A percentile compares a stretch with the other conserved stretches of the same genome.
These are phyloP conservation scores for Fusarium stilboides DNA, from an alignment of 2,329 filamentous ascomycete genomes.

Conservation along the genomic window DNA sequence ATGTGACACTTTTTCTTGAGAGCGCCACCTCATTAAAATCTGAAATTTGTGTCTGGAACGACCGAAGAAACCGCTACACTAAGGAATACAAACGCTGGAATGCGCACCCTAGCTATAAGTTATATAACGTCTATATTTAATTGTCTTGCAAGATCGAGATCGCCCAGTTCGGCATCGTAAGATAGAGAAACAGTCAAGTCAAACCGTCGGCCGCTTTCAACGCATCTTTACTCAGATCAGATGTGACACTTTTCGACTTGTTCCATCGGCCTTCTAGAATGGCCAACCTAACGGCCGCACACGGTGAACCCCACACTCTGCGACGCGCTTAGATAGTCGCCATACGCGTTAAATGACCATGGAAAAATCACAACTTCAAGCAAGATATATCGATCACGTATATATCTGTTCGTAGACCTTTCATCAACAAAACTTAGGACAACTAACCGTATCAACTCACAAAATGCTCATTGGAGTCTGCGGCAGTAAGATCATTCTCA, in stretches of 20 bases:
- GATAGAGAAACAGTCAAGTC: slow-evolving; percentile 35
- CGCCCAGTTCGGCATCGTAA: slow-evolving; percentile 7
- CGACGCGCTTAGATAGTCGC: slow-evolving; percentile 41
- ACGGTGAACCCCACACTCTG: slow-evolving; percentile 38
- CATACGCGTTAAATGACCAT: slow-evolving; percentile 34
- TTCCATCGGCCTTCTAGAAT: slow-evolving; percentile 39
- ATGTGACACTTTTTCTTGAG: slow-evolving; percentile 23
- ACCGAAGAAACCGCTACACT: background rate
- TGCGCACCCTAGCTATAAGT: slow-evolving; percentile 13
- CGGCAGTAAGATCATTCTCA: slow-evolving; percentile 68
- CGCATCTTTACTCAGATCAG: background rate
- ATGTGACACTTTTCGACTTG: slow-evolving; percentile 1
- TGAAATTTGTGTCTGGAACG: slow-evolving; percentile 36
- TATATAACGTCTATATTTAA: slow-evolving; percentile 17
- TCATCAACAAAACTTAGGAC: background rate
- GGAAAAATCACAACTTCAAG: slow-evolving; percentile 17
- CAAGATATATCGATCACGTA: slow-evolving; percentile 10
- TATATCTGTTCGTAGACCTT: background rate
- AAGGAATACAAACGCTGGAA: slow-evolving; percentile 23
- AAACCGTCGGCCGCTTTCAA: slow-evolving; percentile 24
- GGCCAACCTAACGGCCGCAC: slow-evolving; percentile 7
- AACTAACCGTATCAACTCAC: background rate
- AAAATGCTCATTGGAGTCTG: slow-evolving; percentile 84
- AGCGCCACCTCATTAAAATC: slow-evolving; percentile 20
- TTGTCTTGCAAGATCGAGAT: slow-evolving; percentile 22